Conservation (phyloP, 352 stramenopile genomes). For the Phytopythium sindhum region DNA sequence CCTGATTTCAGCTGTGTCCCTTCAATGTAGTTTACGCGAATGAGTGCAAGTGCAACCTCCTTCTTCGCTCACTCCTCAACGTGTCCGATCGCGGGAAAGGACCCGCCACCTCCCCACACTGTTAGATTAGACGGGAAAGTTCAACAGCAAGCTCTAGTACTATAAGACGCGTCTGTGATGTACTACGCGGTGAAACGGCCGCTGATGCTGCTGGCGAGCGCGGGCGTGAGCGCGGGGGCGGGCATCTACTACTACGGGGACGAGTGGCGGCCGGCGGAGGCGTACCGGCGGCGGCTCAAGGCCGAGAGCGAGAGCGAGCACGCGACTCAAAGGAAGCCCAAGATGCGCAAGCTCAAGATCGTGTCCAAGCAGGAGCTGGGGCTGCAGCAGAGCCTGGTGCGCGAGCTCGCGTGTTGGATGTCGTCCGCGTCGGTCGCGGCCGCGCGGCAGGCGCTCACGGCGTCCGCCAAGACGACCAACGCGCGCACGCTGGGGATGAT, state of each 20-base stretch:
- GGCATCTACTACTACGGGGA: slow-evolving; percentile 50
- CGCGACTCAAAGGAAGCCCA: slow-evolving; percentile 9
- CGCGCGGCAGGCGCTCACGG: slow-evolving; percentile 50
- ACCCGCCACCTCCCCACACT: background rate
- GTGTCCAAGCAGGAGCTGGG: slow-evolving; percentile 55
- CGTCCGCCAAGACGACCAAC: slow-evolving; percentile 8
- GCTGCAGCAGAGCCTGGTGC: slow-evolving; percentile 64
- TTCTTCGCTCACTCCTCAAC: slow-evolving; percentile 1
- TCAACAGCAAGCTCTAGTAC: background rate
- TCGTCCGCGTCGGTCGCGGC: slow-evolving; percentile 59
- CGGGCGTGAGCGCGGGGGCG: slow-evolving; percentile 47
- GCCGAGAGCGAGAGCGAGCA: background rate
- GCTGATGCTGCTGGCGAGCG: slow-evolving; percentile 46
- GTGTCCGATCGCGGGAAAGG: background rate
- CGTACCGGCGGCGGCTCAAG: slow-evolving; percentile 2
- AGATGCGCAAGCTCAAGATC: slow-evolving; percentile 23
- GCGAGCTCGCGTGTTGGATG: slow-evolving; percentile 65
- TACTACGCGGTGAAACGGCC: slow-evolving; percentile 55
- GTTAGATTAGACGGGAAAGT: background rate
- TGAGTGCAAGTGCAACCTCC: background rate
- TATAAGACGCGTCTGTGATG: slow-evolving; percentile 11
- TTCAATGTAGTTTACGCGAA: slow-evolving; percentile 7
- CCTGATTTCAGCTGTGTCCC: background rate
- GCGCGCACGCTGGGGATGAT: background rate
- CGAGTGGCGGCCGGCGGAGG: slow-evolving; percentile 14